Evolutionary conservation across 2,329 filamentous ascomycete genomes (phyloP).

Genomic region (Ophiostoma montium): DNA sequence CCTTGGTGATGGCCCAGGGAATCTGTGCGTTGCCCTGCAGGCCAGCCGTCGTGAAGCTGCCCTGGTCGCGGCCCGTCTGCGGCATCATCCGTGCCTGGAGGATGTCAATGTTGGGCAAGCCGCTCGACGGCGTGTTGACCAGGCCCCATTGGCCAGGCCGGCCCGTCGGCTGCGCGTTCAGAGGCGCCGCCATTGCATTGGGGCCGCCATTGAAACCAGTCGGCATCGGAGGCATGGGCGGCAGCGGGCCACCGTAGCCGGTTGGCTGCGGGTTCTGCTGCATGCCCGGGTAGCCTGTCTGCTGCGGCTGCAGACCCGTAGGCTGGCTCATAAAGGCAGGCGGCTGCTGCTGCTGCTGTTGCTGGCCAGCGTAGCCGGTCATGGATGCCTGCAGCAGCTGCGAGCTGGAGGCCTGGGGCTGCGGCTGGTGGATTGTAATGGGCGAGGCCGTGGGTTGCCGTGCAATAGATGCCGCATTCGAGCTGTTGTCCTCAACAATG

Average conservation of each 20-base stretch:
- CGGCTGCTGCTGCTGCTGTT: conserved; percentile 28
- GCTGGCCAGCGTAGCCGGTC: conserved; percentile 50
- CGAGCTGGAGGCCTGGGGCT: conserved; percentile 58
- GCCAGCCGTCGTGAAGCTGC: conserved; percentile 62
- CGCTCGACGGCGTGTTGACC: conserved; percentile 81
- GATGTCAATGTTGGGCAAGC: conserved; percentile 85
- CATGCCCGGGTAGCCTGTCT: conserved; percentile 50
- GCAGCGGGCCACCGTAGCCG: conserved; percentile 67
- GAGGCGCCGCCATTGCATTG: conserved; percentile 52
- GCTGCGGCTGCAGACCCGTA: conserved; percentile 50
- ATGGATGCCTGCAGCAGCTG: conserved; percentile 51
- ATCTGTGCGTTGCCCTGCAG: conserved; percentile 89
- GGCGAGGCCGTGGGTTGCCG: conserved; percentile 34
- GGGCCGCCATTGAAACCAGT: conserved; percentile 40
- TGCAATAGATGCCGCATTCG: conserved; percentile 52
- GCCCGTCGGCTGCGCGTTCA: conserved; percentile 92
- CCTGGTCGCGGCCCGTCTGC: conserved; percentile 70
- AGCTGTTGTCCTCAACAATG: conserved; percentile 63
- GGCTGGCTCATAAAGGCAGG: conserved; percentile 43
- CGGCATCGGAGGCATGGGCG: conserved; percentile 74
- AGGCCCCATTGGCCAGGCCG: conserved; percentile 94
- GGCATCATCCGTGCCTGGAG: conserved; percentile 95
- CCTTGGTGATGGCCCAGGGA: conserved; percentile 97
- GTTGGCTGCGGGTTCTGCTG: conserved; percentile 55
- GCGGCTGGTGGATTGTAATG: conserved; percentile 51